These are phyloP conservation scores for Penicillium sp. DNA, from an alignment of 2,329 filamentous ascomycete genomes.

Conservation along the genomic window DNA sequence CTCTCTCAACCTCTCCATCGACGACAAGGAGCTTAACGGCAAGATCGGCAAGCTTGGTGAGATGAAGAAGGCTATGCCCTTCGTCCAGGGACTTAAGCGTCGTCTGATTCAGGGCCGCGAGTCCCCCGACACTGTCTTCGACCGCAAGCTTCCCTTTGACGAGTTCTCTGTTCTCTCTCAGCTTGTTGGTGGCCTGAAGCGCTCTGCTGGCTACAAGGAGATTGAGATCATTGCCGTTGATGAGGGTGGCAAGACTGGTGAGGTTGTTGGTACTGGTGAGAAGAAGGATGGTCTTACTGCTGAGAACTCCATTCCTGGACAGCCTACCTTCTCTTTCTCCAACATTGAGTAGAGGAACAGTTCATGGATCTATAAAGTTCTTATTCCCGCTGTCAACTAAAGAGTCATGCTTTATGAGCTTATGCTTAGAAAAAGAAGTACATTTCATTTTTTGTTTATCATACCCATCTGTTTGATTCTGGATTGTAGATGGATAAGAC, in stretches of 20 bases:
- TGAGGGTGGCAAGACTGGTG: constrained; percentile 54
- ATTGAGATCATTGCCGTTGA: constrained; percentile 72
- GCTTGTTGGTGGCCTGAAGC: constrained; percentile 78
- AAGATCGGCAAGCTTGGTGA: constrained; percentile 74
- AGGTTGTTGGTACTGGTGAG: constrained; percentile 50
- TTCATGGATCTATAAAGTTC: not conserved
- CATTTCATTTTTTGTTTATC: constrained; percentile 4
- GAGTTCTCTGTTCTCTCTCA: constrained; percentile 72
- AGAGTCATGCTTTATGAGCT: constrained; percentile 25
- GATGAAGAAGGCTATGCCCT: constrained; percentile 98
- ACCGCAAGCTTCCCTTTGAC: constrained; percentile 82
- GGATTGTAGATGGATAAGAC: not conserved
- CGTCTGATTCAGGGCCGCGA: constrained; percentile 70
- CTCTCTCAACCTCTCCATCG: constrained; percentile 58
- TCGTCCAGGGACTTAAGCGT: constrained; percentile 84
- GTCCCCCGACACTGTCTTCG: constrained; percentile 66
- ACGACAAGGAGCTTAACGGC: constrained; percentile 79
- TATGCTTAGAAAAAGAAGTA: constrained; percentile 22
- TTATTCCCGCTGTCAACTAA: constrained; percentile 6
- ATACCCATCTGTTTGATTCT: not conserved
- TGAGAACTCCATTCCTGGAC: constrained; percentile 75
- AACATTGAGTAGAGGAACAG: constrained; percentile 58
- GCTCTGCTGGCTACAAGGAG: constrained; percentile 67
- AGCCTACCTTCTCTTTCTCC: constrained; percentile 80
- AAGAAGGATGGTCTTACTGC: constrained; percentile 62